Evolutionary conservation across 169 alveolate species (phyloP), one percentile per base, ranked within the genome.

Genomic region (Theileria sp.): DNA sequence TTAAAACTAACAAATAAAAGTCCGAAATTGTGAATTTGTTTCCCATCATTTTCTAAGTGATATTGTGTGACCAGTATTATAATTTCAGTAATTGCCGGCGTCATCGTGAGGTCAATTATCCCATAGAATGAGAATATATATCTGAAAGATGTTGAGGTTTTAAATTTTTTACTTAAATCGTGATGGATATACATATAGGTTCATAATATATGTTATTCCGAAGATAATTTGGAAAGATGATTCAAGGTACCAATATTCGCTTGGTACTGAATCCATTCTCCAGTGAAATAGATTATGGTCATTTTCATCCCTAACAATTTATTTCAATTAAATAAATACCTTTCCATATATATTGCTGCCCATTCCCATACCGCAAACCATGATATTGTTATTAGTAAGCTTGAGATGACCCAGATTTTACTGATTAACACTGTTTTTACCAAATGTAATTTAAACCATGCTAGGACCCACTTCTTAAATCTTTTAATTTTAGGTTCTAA

Each of bases 331-430:
- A 19, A 28, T 32, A 23, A 68, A 19, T 76, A 83, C 89, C 89
- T 75, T 51, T 58, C 61, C 93, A 91, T 91, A 32, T 87, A 91
- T 34, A 82, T 65, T 13, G 93, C 93, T 56, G 92, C 94, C 94
- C 94, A 91, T 50, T 87, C 71, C 94, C 94, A 91, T 25, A 87
- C 85, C 5, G 87, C 79, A 68, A 92, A 91, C 94, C 94, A 91
- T 19, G 88, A 21, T 21, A 91, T 44, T n/a, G 92, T 91, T 21
- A 88, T 38, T 21, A 91, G 87, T 30, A 91, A 68, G 61, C 80
- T 86, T 28, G 93, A 86, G 25, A 91, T 76, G 3, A 91, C 87
- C 92, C 92, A 91, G 9, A 91, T 71, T 8, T 92, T 56, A 50
- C 81, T 79, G 62, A 71, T 56, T 17, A 85, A 32, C 54, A 77